These are phyloP conservation scores for Cucurbita maxima DNA, from an alignment of 306 rosid species.

Conservation along the genomic window DNA sequence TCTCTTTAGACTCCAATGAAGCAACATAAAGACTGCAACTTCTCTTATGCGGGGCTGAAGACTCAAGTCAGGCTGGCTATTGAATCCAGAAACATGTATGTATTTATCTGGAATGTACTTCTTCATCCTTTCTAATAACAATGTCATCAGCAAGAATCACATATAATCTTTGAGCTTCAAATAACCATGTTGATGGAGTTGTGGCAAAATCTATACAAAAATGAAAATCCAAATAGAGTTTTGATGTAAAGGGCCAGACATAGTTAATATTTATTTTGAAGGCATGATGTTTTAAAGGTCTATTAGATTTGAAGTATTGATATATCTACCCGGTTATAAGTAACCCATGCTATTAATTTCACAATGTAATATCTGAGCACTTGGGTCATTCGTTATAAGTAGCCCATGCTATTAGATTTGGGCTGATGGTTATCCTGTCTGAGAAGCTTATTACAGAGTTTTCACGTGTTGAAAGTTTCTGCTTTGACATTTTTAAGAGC, in stretches of 20 bases:
- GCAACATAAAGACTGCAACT: constrained; percentile 97
- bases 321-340: background rate
- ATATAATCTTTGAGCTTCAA: background rate
- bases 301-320: background rate
- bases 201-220: background rate
- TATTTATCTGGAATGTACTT: background rate
- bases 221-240: background rate
- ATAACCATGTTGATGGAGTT: background rate
- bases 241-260: background rate
- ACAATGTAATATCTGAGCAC: background rate
- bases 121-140: background rate
- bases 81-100: constrained; percentile 75
- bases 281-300: background rate
- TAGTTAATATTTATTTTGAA: background rate
- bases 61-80: constrained; percentile 94
- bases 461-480: background rate
- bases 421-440: background rate
- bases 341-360: background rate
- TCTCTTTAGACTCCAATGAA: constrained; percentile 69
- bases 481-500: background rate
- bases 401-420: background rate
- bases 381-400: background rate
- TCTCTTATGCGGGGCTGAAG: constrained; percentile 92
- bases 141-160: background rate
- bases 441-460: background rate